Base-by-base conservation (phyloP, 495 filamentous ascomycete species). In the Immersiella caudata region DNA sequence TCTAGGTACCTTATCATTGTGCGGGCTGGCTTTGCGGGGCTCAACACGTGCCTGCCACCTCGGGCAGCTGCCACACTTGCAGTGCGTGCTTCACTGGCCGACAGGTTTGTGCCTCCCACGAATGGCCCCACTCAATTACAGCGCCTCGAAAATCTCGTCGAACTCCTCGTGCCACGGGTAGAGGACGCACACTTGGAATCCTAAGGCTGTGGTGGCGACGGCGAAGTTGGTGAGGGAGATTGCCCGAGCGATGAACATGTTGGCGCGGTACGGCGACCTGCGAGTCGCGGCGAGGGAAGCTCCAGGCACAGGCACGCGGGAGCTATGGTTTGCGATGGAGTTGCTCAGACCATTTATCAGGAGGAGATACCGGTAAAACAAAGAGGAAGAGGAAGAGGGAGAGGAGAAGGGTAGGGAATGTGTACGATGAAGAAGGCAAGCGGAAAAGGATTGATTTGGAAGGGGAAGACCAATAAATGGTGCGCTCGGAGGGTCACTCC, bases 111-210 rank as follows among this genome's bases (percentile, higher is more conserved):
- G n/a, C n/a, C n/a, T n/a, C n/a, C n/a, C n/a, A n/a, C n/a, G n/a
- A n/a, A n/a, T n/a, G n/a, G n/a, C n/a, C n/a, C n/a, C n/a, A n/a
- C n/a, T n/a, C n/a, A n/a, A n/a, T n/a, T n/a, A n/a, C 56, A 90
- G 70, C 35, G 76, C 73, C 62, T 86, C 78, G 72, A 90, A 89
- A 61, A 84, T 83, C 1, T 87, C 78, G 67, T 89, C 86, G n/a
- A 90, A 78, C 68, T 84, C 74, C 46, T 87, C 79, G 73, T 90
- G 87, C 87, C 87, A 90, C 27, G 87, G 87, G 71, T 90, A 90
- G 18, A 90, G 74, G 36, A 90, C 87, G 69, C 82, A 84, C 58
- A 88, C 87, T 76, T 90, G 87, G 72, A 90, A 90, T 40, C 76
- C 76, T 9, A 90, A 78, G 0, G 87, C 87, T n/a, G 85, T 85